Conservation (phyloP, 306 rosid genomes). For the Quercus agrifolia region DNA sequence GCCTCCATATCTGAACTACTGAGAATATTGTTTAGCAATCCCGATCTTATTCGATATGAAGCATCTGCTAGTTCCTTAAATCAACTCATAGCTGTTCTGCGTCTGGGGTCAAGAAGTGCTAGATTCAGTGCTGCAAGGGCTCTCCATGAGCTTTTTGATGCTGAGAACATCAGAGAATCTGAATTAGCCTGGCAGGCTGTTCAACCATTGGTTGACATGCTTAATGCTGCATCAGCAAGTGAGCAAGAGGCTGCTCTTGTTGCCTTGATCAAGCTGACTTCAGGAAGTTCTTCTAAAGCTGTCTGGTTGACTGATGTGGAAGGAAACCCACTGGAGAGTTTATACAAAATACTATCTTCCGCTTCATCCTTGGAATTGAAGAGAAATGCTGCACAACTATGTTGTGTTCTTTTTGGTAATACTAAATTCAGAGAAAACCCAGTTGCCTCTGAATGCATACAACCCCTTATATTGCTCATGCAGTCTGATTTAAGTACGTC, state of each 20-base stretch:
- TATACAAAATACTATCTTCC: conserved; percentile 69
- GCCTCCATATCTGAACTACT: conserved; percentile 74
- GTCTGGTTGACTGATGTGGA: conserved; percentile 65
- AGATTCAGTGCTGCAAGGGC: conserved; percentile 94
- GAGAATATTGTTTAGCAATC: conserved; percentile 76
- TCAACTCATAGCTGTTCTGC: conserved; percentile 92
- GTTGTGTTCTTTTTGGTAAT: conserved; percentile 61
- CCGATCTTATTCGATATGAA: conserved; percentile 78
- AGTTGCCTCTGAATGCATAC: conserved; percentile 64
- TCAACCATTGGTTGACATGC: conserved; percentile 93
- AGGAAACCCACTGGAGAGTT: conserved; percentile 75
- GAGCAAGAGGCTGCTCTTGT: conserved; percentile 91
- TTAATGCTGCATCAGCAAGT: conserved; percentile 67
- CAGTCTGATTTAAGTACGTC: conserved; percentile 59
- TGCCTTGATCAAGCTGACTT: conserved; percentile 71
- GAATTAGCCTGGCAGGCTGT: conserved; percentile 81
- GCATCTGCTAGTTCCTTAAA: conserved; percentile 80
- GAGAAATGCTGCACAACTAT: conserved; percentile 79
- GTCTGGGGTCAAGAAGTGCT: conserved; percentile 93
- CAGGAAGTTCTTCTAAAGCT: conserved; percentile 65
- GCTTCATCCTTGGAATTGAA: conserved; percentile 71
- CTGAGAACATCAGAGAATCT: conserved; percentile 66
- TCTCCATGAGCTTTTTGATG: conserved; percentile 70
- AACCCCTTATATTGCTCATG: conserved; percentile 76
- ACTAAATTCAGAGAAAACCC: conserved; percentile 71